Percentiles rank a stretch among this genome's conserved stretches.
phyloP scores from a whole-genome alignment of 176 grass and related monocot species.

The Rhynchospora pubera region DNA sequence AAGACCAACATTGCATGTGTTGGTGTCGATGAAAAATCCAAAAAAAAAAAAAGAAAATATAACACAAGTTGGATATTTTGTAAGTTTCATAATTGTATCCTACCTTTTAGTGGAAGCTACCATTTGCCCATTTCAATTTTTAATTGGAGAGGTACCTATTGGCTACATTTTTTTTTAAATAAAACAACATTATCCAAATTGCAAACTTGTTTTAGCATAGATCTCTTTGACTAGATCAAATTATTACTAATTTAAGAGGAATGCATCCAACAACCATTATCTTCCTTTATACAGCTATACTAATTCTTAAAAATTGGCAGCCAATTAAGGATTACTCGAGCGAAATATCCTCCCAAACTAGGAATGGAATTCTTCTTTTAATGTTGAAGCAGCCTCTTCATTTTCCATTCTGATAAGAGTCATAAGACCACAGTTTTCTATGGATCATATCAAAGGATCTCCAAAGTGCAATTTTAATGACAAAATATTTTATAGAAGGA shows the following conservation, averaged over 20 bases:
- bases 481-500: conserved; percentile 3
- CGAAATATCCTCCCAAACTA: background rate
- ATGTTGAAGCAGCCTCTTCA: no score
- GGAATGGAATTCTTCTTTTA: no score
- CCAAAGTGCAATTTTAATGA: conserved; percentile 9
- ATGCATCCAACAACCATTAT: background rate
- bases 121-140: conserved; percentile 1
- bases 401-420: no score
- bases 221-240: background rate
- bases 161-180: background rate
- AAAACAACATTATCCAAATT: background rate
- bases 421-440: background rate
- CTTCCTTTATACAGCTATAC: background rate
- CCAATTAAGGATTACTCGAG: background rate
- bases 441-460: background rate
- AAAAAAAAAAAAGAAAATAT: background rate
- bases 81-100: background rate
- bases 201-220: background rate
- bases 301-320: conserved; percentile 14
- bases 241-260: background rate
- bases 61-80: background rate
- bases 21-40: conserved; percentile 1
- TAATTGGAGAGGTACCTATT: background rate
- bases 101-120: background rate
- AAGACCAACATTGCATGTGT: background rate